Evolutionary conservation across 768 basidiomycete genomes (phyloP).

Genomic region (Boletus edulis): DNA sequence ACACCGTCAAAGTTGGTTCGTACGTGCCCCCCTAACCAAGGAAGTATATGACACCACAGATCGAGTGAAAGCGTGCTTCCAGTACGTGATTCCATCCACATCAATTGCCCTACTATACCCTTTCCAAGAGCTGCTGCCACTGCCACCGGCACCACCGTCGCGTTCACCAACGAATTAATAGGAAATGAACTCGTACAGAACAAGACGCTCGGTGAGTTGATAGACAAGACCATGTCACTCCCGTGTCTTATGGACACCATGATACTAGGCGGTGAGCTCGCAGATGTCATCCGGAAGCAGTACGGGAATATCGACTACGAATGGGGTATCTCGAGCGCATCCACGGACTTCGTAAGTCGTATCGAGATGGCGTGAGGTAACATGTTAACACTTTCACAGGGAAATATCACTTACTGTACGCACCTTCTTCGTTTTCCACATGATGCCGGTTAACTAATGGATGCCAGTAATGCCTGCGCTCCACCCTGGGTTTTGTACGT

Average conservation of each 20-base stretch:
- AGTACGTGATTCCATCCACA: constrained; percentile 40
- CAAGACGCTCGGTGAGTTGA: constrained; percentile 48
- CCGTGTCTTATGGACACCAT: not conserved
- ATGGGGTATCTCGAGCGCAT: constrained; percentile 67
- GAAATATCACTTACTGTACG: constrained; percentile 70
- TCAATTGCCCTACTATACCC: not conserved
- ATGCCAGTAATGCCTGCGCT: constrained; percentile 57
- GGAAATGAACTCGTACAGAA: constrained; percentile 68
- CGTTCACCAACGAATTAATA: constrained; percentile 36
- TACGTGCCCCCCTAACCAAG: constrained; percentile 66
- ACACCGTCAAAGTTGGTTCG: constrained; percentile 50
- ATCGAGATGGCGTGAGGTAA: not conserved
- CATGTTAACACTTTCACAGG: constrained; percentile 11
- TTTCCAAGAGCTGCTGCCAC: constrained; percentile 56
- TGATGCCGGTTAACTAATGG: constrained; percentile 1
- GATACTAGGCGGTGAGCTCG: constrained; percentile 58
- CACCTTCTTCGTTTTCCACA: not conserved
- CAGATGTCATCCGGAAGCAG: constrained; percentile 54
- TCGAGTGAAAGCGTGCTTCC: constrained; percentile 69
- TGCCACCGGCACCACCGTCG: constrained; percentile 61
- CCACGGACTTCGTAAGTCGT: constrained; percentile 75
- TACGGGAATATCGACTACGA: constrained; percentile 63
- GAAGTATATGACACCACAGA: constrained; percentile 57
- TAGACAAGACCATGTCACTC: not conserved
- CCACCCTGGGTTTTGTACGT: constrained; percentile 62